These are phyloP conservation scores for Colletotrichum sp. DNA, from an alignment of 2,329 filamentous ascomycete species.

Conservation along the genomic window DNA sequence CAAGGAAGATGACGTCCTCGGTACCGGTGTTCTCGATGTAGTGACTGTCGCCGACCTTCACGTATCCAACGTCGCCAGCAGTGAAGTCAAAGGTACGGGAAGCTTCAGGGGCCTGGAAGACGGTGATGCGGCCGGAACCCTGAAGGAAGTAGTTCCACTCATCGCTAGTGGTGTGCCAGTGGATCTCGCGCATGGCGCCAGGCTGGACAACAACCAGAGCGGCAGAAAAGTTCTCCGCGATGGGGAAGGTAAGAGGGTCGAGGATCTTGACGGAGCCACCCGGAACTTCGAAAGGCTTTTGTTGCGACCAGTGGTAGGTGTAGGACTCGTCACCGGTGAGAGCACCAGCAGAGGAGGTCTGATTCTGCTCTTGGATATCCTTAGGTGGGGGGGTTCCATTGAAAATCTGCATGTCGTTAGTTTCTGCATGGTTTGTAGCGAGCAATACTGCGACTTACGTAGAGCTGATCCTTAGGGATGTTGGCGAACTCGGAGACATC, in stretches of 20 bases:
- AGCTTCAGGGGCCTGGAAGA: constrained; percentile 55
- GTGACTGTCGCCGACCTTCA: constrained; percentile 59
- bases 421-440: fast-evolving
- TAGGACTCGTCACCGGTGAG: constrained; percentile 44
- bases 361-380: constrained; percentile 50
- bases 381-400: constrained; percentile 53
- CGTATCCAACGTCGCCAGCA: constrained; percentile 64
- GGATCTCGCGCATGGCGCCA: constrained; percentile 69
- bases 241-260: constrained; percentile 61
- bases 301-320: constrained; percentile 57
- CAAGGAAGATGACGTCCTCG: constrained; percentile 63
- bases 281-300: constrained; percentile 53
- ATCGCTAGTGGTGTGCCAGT: constrained; percentile 66
- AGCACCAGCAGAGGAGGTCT: constrained; percentile 48
- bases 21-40: constrained; percentile 67
- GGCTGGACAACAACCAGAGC: constrained; percentile 64
- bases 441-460: constrained; percentile 23
- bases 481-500: constrained; percentile 52
- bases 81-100: constrained; percentile 64
- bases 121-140: constrained; percentile 60
- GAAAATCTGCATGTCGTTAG: constrained; percentile 42
- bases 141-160: constrained; percentile 67
- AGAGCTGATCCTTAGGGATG: constrained; percentile 51
- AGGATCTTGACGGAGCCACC: constrained; percentile 66
- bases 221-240: constrained; percentile 58